Conservation (phyloP, 345 rosid species). For the Acer campestre region DNA sequence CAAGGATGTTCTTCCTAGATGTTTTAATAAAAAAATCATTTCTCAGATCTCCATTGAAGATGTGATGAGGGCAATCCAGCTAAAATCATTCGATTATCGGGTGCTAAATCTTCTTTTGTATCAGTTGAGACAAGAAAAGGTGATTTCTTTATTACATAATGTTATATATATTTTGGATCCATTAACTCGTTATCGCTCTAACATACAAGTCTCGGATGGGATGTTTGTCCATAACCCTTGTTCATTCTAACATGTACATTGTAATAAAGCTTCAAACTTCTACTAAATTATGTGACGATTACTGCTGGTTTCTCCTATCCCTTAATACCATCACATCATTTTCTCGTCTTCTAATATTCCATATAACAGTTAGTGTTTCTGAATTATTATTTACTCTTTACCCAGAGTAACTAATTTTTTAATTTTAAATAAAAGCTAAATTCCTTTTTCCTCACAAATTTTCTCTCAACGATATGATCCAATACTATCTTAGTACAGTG, state of each 20-base stretch:
- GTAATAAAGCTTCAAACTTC: not conserved
- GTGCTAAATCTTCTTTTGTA: conserved; percentile 81
- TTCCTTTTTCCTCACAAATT: not conserved
- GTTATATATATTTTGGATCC: not conserved
- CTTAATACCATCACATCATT: not conserved
- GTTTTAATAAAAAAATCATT: conserved; percentile 14
- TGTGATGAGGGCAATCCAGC: conserved; percentile 73
- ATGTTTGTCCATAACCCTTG: not conserved
- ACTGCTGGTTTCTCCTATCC: not conserved
- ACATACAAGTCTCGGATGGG: not conserved
- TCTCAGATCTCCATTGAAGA: conserved; percentile 62
- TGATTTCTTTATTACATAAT: conserved; percentile 18
- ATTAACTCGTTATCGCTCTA: not conserved
- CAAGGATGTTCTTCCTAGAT: not conserved
- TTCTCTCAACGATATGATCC: not conserved
- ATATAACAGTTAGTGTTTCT: conserved; percentile 2
- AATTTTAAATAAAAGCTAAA: not conserved
- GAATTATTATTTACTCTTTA: conserved; percentile 6
- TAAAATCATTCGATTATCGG: conserved; percentile 89
- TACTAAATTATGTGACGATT: not conserved
- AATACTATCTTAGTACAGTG: not conserved
- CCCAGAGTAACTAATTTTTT: not conserved
- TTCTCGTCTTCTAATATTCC: not conserved
- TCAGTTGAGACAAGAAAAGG: conserved; percentile 71
- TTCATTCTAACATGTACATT: not conserved